These are phyloP conservation scores for Termitomyces sp. DNA, from an alignment of 768 basidiomycete genomes.

Conservation along the genomic window DNA sequence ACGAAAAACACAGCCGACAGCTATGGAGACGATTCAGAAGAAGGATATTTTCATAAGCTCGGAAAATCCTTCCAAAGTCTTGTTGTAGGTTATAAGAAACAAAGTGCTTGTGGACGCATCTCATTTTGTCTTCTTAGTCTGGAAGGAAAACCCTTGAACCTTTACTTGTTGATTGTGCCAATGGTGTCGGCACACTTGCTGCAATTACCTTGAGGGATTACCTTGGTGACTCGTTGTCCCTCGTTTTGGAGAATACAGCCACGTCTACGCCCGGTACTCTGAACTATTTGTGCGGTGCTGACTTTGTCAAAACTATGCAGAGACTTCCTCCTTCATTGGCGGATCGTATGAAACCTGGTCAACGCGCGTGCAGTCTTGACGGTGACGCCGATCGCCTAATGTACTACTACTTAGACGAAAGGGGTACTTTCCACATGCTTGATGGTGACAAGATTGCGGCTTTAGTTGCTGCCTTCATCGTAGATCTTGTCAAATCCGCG, in stretches of 20 bases:
- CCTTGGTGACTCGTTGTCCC: slow-evolving; percentile 53
- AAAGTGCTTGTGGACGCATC: background rate
- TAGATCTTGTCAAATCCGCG: slow-evolving; percentile 81
- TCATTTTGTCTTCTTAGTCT: slow-evolving; percentile 31
- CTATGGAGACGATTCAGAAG: slow-evolving; percentile 75
- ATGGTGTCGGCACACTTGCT: slow-evolving; percentile 86
- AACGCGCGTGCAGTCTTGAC: slow-evolving; percentile 90
- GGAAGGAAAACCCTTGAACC: slow-evolving; percentile 52
- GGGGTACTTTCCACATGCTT: slow-evolving; percentile 78
- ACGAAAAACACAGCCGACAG: slow-evolving; percentile 72
- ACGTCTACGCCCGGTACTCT: slow-evolving; percentile 63
- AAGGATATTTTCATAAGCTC: slow-evolving; percentile 83
- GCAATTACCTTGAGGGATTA: slow-evolving; percentile 54
- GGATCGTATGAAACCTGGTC: slow-evolving; percentile 55
- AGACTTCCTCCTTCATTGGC: slow-evolving; percentile 74
- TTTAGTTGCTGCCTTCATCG: slow-evolving; percentile 88
- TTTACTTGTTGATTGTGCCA: slow-evolving; percentile 94
- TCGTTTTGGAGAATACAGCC: slow-evolving; percentile 67
- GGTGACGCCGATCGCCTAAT: slow-evolving; percentile 98
- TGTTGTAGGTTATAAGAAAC: slow-evolving; percentile 51
- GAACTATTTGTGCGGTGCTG: slow-evolving; percentile 89
- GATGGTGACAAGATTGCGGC: slow-evolving; percentile 99
- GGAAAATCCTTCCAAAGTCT: slow-evolving; percentile 79
- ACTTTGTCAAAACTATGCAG: slow-evolving; percentile 94
- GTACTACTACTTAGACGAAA: slow-evolving; percentile 86